A percentile compares a stretch with the other conserved stretches of the same genome.
Evolutionary conservation across 1,139 yeast species (phyloP).

Genomic region (Geotrichum carabidarum): DNA sequence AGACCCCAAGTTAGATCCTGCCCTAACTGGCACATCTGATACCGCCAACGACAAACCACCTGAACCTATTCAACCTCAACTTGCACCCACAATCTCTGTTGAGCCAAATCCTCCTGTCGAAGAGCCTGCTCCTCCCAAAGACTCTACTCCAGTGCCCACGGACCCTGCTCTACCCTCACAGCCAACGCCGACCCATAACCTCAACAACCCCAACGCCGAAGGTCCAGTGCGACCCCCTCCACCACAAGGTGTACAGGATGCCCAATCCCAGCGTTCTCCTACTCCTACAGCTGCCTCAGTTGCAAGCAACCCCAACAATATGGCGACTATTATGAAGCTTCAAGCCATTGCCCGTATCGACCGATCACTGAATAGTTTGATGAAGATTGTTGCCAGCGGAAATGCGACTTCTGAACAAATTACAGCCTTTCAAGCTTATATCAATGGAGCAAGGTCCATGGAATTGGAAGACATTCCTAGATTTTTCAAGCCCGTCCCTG

Average conservation of each 20-base stretch:
- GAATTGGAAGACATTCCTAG: conserved; percentile 45
- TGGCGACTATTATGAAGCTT: conserved; percentile 75
- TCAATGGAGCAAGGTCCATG: conserved; percentile 68
- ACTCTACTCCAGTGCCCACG: not conserved
- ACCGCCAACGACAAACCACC: not conserved
- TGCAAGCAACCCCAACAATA: conserved; percentile 45
- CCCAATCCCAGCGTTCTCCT: conserved; percentile 2
- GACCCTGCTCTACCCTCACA: not conserved
- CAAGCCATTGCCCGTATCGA: conserved; percentile 77
- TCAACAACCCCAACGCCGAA: not conserved
- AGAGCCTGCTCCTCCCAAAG: too few relatives aligned
- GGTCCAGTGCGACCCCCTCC: not conserved
- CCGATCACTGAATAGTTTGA: conserved; percentile 57
- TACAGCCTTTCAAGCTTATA: conserved; percentile 70
- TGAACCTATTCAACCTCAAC: not conserved
- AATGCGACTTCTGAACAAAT: conserved; percentile 67
- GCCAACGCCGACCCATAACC: not conserved
- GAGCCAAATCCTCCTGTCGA: too few relatives aligned
- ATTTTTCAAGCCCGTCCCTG: conserved; percentile 19
- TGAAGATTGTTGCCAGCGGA: conserved; percentile 83
- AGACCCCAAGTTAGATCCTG: not conserved
- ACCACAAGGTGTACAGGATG: not conserved
- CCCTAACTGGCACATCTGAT: not conserved
- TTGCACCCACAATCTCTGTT: too few relatives aligned
- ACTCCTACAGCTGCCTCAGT: conserved; percentile 16